These are phyloP conservation scores for Microascus cirrosus DNA, from an alignment of 2,329 filamentous ascomycete genomes.

Conservation along the genomic window DNA sequence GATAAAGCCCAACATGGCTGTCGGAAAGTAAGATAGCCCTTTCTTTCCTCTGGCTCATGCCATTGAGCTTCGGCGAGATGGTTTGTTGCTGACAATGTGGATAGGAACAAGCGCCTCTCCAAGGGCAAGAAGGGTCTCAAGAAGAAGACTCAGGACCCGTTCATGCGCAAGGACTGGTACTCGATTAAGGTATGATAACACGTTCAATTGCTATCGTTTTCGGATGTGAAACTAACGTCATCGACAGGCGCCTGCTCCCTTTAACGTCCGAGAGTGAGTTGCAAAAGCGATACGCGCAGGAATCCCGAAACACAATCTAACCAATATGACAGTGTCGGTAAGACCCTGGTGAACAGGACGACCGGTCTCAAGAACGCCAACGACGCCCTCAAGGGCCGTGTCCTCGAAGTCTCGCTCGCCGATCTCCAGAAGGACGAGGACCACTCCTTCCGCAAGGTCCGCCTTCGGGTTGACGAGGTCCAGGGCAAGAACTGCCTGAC, in stretches of 20 bases:
- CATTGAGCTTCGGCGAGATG: slow-evolving; percentile 1
- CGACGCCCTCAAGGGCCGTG: slow-evolving; percentile 95
- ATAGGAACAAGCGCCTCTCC: slow-evolving; percentile 98
- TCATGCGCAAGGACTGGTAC: slow-evolving; percentile 99
- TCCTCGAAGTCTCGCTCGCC: slow-evolving; percentile 97
- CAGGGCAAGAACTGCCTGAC: slow-evolving; percentile 99
- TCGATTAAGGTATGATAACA: slow-evolving; percentile 71
- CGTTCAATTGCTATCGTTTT: not conserved
- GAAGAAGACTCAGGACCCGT: slow-evolving; percentile 98
- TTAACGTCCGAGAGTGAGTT: slow-evolving; percentile 91
- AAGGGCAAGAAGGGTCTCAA: slow-evolving; percentile 99
- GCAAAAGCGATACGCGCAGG: not conserved
- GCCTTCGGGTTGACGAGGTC: slow-evolving; percentile 96
- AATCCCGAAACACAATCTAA: not conserved
- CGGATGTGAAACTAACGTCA: slow-evolving; percentile 13
- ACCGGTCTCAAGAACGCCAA: slow-evolving; percentile 99
- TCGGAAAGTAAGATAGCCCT: slow-evolving; percentile 40
- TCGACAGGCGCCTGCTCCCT: slow-evolving; percentile 76
- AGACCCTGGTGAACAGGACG: slow-evolving; percentile 98
- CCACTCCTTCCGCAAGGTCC: slow-evolving; percentile 99
- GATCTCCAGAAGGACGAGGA: slow-evolving; percentile 99
- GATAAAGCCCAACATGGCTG: slow-evolving; percentile 46
- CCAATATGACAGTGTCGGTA: slow-evolving; percentile 68
- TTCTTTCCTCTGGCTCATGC: not conserved
- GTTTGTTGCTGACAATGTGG: slow-evolving; percentile 1